These are phyloP conservation scores for Pleurotus citrinopileatus DNA, from an alignment of 768 basidiomycete species.

Conservation along the genomic window DNA sequence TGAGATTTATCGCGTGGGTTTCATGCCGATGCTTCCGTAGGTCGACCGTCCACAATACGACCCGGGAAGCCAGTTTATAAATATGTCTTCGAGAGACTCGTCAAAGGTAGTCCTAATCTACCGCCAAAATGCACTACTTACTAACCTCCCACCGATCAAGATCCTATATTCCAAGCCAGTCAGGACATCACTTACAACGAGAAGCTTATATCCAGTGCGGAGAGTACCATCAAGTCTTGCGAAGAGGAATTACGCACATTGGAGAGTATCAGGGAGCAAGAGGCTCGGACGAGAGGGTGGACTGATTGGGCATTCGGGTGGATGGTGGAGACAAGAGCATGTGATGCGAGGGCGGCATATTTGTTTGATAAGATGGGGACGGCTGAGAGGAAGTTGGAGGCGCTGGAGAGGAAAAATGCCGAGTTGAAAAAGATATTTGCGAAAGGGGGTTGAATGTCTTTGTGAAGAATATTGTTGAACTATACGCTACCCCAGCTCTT, in stretches of 20 bases:
- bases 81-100: conserved; percentile 81
- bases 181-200: conserved; percentile 84
- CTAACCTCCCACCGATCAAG: conserved; percentile 41
- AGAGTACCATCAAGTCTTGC: conserved; percentile 63
- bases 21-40: conserved; percentile 30
- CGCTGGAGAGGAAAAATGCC: conserved; percentile 67
- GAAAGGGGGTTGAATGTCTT: conserved; percentile 26
- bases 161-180: conserved; percentile 72
- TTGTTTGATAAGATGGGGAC: conserved; percentile 73
- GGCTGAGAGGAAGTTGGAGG: conserved; percentile 65
- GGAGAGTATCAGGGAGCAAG: conserved; percentile 57
- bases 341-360: conserved; percentile 59
- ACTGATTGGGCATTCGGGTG: conserved; percentile 29
- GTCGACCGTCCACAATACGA: conserved; percentile 78
- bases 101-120: conserved; percentile 51
- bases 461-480: background rate
- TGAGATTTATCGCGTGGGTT: background rate
- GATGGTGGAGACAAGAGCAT: conserved; percentile 46
- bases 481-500: too few species aligned
- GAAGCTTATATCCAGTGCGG: conserved; percentile 54
- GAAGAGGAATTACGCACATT: conserved; percentile 76
- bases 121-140: background rate
- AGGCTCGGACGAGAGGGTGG: conserved; percentile 29
- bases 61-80: conserved; percentile 91
- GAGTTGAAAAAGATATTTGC: conserved; percentile 60